Evolutionary conservation across 192 early-diverging fungal genomes (phyloP), one percentile per base, ranked within the genome.

Genomic region (Thamnidium elegans): DNA sequence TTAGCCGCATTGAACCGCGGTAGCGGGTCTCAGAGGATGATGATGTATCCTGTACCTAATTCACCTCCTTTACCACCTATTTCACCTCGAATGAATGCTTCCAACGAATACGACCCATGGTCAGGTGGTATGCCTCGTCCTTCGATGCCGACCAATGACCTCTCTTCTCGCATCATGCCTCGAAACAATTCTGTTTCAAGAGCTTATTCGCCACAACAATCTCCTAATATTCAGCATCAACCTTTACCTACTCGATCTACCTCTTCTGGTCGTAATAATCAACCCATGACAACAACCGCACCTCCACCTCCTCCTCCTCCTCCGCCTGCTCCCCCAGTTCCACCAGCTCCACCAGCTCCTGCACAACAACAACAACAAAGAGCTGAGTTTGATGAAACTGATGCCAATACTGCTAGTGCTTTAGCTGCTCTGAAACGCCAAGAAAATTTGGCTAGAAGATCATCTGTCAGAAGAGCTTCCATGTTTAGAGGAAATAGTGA

Each of bases 391-490:
- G 74, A 76, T 45, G 62, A 68, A 36, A 65, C 53, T 48, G 74
- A 76, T 52, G 66, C 74, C 5, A 67, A 65, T 48, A 76, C 74
- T 30, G 74, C 74, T 14, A 55, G 56, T 61, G 69, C 69, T 15
- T 52, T 76, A 4, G 74, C 66, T 15, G 69, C 69, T 13, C 46
- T 76, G 17, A 76, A 76, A 46, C 53, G 58, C 21, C 69, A 76
- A 50, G 69, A 76, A 46, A 76, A 76, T 23, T 48, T 76, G 4
- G 74, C 74, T 15, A 30, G 74, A 9, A 46, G 69, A 0, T 76
- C 74, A 30, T 71, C 74, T 19, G 74, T 76, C 3, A 60, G 74
- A 23, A 44, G 74, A 14, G 63, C 74, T 23, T 70, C 68, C 46
- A 70, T 70, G 68, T 64, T 50, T 23, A 21, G 68, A 26, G 53